Conservation (phyloP, 1,284 basidiomycete species). For the Austroboletus novae-zelandiae region DNA sequence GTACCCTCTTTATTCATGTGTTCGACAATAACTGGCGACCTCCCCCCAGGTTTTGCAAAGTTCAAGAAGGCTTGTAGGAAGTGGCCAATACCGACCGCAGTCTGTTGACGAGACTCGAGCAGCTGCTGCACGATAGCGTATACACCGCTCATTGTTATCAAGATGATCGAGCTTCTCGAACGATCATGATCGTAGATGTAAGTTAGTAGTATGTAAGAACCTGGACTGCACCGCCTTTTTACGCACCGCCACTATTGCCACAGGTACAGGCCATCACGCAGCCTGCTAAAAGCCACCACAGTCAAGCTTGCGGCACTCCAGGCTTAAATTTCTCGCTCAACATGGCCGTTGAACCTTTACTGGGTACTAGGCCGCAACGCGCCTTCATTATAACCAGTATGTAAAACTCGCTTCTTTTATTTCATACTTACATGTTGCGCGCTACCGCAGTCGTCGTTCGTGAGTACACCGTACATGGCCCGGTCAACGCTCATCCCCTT, state of each 20-base stretch:
- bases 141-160: slow-evolving; percentile 7
- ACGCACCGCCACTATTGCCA: not conserved
- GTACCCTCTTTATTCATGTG: not conserved
- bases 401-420: slow-evolving; percentile 20
- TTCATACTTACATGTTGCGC: not conserved
- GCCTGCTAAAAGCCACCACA: slow-evolving; percentile 5
- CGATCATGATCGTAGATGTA: no score
- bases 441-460: slow-evolving; percentile 42
- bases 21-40: not conserved
- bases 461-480: slow-evolving; percentile 30
- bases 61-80: slow-evolving; percentile 6
- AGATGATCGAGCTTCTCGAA: no score
- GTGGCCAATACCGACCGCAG: slow-evolving; percentile 8
- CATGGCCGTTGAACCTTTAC: slow-evolving; percentile 66
- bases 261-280: not conserved
- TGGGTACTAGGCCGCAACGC: slow-evolving; percentile 63
- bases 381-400: slow-evolving; percentile 65
- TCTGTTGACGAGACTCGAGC: slow-evolving; percentile 1
- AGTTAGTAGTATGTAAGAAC: no score
- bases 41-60: not conserved
- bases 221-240: not conserved
- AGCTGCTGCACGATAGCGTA: slow-evolving; percentile 7
- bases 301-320: slow-evolving; percentile 8
- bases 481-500: slow-evolving; percentile 7
- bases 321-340: slow-evolving; percentile 16